Evolutionary conservation across 345 rosid genomes (phyloP).

Genomic region (Eucalyptus pauciflora): DNA sequence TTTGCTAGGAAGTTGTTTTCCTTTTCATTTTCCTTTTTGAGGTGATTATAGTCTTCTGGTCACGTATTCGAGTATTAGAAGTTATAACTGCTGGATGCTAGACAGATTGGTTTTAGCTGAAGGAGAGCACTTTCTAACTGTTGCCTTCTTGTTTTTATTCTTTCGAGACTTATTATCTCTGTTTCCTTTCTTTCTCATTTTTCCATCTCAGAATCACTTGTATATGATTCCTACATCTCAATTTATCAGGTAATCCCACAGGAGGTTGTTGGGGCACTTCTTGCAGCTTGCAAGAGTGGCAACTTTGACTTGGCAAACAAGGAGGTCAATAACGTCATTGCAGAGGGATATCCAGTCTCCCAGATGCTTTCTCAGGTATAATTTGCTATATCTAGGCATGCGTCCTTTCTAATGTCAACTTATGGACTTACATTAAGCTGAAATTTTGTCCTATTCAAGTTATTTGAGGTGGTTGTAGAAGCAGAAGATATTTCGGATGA

Average conservation of each 20-base stretch:
- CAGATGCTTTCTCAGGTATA: slow-evolving; percentile 76
- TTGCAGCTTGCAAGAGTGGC: slow-evolving; percentile 67
- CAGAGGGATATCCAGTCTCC: slow-evolving; percentile 89
- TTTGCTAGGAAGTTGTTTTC: not conserved
- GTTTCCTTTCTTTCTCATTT: not conserved
- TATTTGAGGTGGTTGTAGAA: slow-evolving; percentile 57
- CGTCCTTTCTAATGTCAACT: not conserved
- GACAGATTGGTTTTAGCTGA: not conserved
- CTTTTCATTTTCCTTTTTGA: not conserved
- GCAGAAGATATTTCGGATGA: slow-evolving; percentile 70
- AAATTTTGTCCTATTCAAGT: slow-evolving; percentile 21
- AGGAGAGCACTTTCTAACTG: not conserved
- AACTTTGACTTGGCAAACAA: slow-evolving; percentile 84
- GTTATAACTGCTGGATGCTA: not conserved
- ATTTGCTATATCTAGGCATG: not conserved
- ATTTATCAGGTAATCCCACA: slow-evolving; percentile 54
- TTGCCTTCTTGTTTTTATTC: not conserved
- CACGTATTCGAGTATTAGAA: not conserved
- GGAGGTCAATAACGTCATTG: slow-evolving; percentile 68
- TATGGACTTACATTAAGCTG: not conserved
- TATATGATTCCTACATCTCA: not conserved
- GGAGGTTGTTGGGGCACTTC: slow-evolving; percentile 52
- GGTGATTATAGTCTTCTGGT: not conserved
- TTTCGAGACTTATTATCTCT: not conserved
- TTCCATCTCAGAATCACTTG: not conserved